These are phyloP conservation scores for Trichoderma sp. DNA, from an alignment of 2,329 filamentous ascomycete genomes.

Conservation along the genomic window DNA sequence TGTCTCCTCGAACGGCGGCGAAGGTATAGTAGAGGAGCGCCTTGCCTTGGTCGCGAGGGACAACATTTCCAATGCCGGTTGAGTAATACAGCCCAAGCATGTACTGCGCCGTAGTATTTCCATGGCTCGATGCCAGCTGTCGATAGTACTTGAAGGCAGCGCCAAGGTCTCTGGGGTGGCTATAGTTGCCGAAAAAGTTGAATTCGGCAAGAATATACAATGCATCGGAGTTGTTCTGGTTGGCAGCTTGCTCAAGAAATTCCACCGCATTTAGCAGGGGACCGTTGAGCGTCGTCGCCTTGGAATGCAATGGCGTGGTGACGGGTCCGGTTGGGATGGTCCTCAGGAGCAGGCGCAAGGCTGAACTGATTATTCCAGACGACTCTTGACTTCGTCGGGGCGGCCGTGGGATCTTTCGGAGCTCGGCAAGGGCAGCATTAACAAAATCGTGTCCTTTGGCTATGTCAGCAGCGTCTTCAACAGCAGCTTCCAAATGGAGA, in stretches of 20 bases:
- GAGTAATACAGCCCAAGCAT: constrained; percentile 97
- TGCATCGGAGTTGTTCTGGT: constrained; percentile 70
- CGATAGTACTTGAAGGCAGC: constrained; percentile 79
- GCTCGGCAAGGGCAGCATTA: constrained; percentile 48
- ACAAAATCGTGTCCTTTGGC: constrained; percentile 50
- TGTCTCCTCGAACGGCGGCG: constrained; percentile 79
- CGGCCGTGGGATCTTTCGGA: constrained; percentile 48
- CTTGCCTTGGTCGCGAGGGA: constrained; percentile 83
- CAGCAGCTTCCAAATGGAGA: neutral
- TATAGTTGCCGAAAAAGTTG: constrained; percentile 95
- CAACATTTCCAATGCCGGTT: constrained; percentile 79
- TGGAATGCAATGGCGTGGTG: constrained; percentile 42
- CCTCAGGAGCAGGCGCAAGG: constrained; percentile 45
- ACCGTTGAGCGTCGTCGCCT: constrained; percentile 37
- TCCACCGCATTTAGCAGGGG: constrained; percentile 50
- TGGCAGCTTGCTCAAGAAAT: constrained; percentile 51
- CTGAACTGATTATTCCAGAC: constrained; percentile 41
- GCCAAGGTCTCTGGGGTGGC: constrained; percentile 76
- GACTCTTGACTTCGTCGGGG: constrained; percentile 44
- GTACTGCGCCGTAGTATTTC: constrained; percentile 89
- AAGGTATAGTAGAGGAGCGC: constrained; percentile 93
- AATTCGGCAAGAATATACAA: constrained; percentile 87
- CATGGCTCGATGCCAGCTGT: constrained; percentile 68
- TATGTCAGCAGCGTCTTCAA: constrained; percentile 20
- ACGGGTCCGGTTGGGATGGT: constrained; percentile 49